These are phyloP conservation scores for Tritrichomonas musculus DNA, from an alignment of 208 protist species.

Conservation along the genomic window DNA sequence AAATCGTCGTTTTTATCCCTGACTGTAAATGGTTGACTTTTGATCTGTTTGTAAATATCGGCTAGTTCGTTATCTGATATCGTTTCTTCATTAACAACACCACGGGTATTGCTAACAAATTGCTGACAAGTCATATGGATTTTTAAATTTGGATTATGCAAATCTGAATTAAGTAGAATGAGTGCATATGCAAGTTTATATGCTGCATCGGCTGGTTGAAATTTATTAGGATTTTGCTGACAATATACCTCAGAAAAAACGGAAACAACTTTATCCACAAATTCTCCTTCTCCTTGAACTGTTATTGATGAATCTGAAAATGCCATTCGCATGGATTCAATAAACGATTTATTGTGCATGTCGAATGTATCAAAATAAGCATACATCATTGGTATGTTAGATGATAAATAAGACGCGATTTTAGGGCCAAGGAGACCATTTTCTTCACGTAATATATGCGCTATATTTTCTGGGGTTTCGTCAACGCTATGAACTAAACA, in stretches of 20 bases:
- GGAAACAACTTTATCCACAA: slow-evolving; percentile 52
- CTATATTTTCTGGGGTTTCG: not conserved
- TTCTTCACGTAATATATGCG: not conserved
- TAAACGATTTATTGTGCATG: not conserved
- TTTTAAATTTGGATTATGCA: slow-evolving; percentile 43
- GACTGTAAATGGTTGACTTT: not conserved
- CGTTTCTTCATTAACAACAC: not conserved
- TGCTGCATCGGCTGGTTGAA: slow-evolving; percentile 33
- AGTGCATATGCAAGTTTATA: slow-evolving; percentile 52
- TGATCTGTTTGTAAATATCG: not conserved
- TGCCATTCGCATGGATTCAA: not conserved
- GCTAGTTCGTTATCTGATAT: not conserved
- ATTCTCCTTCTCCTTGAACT: slow-evolving; percentile 52
- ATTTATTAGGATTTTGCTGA: slow-evolving; percentile 36
- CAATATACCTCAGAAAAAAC: slow-evolving; percentile 48
- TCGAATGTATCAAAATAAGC: not conserved
- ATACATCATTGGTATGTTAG: not conserved
- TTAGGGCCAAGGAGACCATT: not conserved
- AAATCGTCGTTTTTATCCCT: no score
- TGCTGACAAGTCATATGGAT: slow-evolving; percentile 47
- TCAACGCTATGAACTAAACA: not conserved
- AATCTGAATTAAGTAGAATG: slow-evolving; percentile 58
- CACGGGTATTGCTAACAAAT: slow-evolving; percentile 44
- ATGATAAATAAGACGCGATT: not conserved
- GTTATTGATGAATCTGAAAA: not conserved